phyloP scores from a whole-genome alignment of 1,284 basidiomycete species.

The Sanghuangporus sanghuang region DNA sequence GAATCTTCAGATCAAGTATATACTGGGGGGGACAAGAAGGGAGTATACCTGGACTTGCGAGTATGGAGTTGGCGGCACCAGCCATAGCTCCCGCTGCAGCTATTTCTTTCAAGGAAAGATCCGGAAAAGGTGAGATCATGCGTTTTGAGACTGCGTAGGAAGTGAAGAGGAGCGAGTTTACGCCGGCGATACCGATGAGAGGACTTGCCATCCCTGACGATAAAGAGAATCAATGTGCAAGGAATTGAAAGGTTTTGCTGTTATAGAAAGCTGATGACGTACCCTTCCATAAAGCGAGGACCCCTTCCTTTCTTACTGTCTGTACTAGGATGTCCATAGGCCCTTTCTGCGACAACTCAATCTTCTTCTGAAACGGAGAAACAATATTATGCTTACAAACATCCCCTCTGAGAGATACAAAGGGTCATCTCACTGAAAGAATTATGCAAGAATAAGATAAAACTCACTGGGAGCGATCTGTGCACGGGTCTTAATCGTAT shows the following conservation, averaged over 20 bases:
- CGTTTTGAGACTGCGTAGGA: conserved; percentile 82
- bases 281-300: conserved; percentile 93
- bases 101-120: conserved; percentile 74
- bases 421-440: conserved; percentile 5
- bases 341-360: conserved; percentile 59
- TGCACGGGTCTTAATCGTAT: conserved; percentile 82
- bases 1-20: background rate
- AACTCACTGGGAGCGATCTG: conserved; percentile 68
- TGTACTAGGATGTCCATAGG: conserved; percentile 84
- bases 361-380: background rate
- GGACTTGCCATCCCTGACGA: conserved; percentile 83
- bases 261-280: background rate
- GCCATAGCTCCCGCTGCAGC: conserved; percentile 88
- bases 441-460: background rate
- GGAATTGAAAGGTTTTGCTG: background rate
- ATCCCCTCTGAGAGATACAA: conserved; percentile 50
- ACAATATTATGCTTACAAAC: conserved; percentile 56
- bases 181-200: conserved; percentile 89
- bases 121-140: conserved; percentile 82
- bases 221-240: background rate
- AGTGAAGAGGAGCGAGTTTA: conserved; percentile 93
- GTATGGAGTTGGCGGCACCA: conserved; percentile 82
- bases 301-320: conserved; percentile 83
- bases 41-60: conserved; percentile 77
- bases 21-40: background rate